Conservation (phyloP, 2,329 filamentous ascomycete species). For the Remersonia thermophila region DNA sequence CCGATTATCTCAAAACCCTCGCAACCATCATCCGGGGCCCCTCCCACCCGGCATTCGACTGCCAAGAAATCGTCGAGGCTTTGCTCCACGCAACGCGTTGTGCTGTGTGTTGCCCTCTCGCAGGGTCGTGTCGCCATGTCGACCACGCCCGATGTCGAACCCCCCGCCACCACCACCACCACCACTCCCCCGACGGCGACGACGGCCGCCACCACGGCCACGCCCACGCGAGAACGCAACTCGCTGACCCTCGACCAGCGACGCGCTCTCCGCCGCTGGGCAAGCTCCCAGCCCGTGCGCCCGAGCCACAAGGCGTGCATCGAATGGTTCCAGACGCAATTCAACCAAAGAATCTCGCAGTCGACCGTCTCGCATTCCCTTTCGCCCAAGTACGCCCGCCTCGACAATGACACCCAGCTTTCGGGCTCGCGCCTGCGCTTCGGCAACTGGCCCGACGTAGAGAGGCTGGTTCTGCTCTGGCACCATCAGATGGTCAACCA, state of each 20-base stretch:
- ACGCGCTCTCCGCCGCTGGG: conserved; percentile 47
- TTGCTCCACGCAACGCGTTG: conserved; percentile 8
- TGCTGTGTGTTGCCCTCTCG: neutral
- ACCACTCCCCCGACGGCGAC: conserved; percentile 12
- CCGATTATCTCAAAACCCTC: conserved; percentile 13
- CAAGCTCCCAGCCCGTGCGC: conserved; percentile 41
- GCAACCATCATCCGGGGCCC: conserved; percentile 2
- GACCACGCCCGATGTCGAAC: conserved; percentile 10
- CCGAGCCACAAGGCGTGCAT: conserved; percentile 51
- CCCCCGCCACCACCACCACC: conserved; percentile 5
- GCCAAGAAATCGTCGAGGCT: conserved; percentile 2
- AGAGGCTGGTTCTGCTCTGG: conserved; percentile 45
- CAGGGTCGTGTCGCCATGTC: conserved; percentile 9
- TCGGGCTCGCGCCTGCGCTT: conserved; percentile 51
- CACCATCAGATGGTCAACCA: conserved; percentile 39
- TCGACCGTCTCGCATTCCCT: conserved; percentile 51
- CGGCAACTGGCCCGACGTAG: conserved; percentile 52
- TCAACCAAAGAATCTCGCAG: conserved; percentile 48
- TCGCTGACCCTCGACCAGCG: conserved; percentile 51
- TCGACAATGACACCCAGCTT: conserved; percentile 48
- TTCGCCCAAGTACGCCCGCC: conserved; percentile 48
- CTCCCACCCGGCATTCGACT: conserved; percentile 2
- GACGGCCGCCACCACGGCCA: conserved; percentile 9
- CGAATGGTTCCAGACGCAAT: conserved; percentile 48
- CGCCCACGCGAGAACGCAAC: conserved; percentile 37